A percentile compares a stretch with the other conserved stretches of the same genome.
Evolutionary conservation across 352 stramenopile species (phyloP).

Genomic region (Globisporangium alternatum): DNA sequence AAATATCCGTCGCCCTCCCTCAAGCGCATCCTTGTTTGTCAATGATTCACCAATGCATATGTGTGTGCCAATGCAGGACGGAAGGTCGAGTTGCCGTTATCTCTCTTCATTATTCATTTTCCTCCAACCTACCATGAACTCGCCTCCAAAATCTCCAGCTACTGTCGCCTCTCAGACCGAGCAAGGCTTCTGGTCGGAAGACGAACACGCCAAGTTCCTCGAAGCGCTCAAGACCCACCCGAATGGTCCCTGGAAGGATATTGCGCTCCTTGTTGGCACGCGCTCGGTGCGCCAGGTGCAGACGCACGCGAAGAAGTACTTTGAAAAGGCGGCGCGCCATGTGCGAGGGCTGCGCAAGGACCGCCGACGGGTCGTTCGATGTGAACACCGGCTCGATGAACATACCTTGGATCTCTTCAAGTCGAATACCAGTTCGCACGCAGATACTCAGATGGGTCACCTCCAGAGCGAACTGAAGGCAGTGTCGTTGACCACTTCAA

Average conservation of each 20-base stretch:
- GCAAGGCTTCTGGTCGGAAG: conserved; percentile 21
- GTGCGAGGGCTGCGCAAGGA: conserved; percentile 60
- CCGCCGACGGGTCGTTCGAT: conserved; percentile 41
- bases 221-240: conserved; percentile 26
- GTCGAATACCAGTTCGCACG: neutral
- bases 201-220: conserved; percentile 41
- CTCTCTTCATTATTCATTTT: no score
- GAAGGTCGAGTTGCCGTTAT: no score
- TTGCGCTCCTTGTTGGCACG: conserved; percentile 30
- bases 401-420: conserved; percentile 18
- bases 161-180: no score
- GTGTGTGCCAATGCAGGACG: no score
- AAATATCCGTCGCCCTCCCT: no score
- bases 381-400: conserved; percentile 55
- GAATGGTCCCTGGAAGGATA: conserved; percentile 25
- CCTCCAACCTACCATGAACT: no score
- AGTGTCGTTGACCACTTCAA: neutral
- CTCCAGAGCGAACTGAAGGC: neutral
- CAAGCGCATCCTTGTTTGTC: no score
- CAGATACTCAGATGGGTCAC: neutral
- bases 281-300: conserved; percentile 62
- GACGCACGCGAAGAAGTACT: conserved; percentile 59
- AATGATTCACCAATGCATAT: no score
- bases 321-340: conserved; percentile 62
- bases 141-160: no score